Percentiles rank a stretch among this genome's conserved stretches.
These are phyloP conservation scores for Citropsis articulata DNA, from an alignment of 345 rosid genomes.

Conservation along the genomic window DNA sequence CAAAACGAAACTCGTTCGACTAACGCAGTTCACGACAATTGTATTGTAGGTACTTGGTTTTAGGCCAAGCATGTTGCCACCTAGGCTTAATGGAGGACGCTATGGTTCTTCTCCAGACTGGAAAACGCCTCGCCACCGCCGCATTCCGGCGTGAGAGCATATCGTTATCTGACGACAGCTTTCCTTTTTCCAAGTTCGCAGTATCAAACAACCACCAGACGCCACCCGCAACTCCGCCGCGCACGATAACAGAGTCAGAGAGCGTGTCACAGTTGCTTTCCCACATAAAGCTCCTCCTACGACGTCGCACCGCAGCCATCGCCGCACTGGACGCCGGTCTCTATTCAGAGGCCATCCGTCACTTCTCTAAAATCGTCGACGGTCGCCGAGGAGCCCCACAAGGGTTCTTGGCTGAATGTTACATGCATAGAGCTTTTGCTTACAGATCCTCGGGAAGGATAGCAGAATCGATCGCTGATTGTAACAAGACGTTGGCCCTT, in stretches of 20 bases:
- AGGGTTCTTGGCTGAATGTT: slow-evolving; percentile 87
- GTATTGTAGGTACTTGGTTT: slow-evolving; percentile 54
- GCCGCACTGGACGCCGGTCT: slow-evolving; percentile 88
- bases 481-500: slow-evolving; percentile 85
- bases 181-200: slow-evolving; percentile 44
- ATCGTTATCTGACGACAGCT: slow-evolving; percentile 90
- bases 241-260: slow-evolving; percentile 43
- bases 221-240: slow-evolving; percentile 57
- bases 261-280: slow-evolving; percentile 62
- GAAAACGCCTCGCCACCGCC: slow-evolving; percentile 86
- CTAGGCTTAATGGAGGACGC: slow-evolving; percentile 98
- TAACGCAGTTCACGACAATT: neutral
- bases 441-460: slow-evolving; percentile 70
- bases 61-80: slow-evolving; percentile 93
- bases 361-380: slow-evolving; percentile 83
- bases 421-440: slow-evolving; percentile 79
- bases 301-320: slow-evolving; percentile 84
- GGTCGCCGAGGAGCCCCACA: slow-evolving; percentile 87
- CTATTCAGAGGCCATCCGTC: slow-evolving; percentile 82
- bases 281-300: slow-evolving; percentile 78
- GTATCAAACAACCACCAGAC: slow-evolving; percentile 22
- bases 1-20: neutral
- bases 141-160: slow-evolving; percentile 90
- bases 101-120: slow-evolving; percentile 88
- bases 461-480: slow-evolving; percentile 86